Conservation (phyloP, 1,139 yeast species). For the Yamadazyma blattariae region DNA sequence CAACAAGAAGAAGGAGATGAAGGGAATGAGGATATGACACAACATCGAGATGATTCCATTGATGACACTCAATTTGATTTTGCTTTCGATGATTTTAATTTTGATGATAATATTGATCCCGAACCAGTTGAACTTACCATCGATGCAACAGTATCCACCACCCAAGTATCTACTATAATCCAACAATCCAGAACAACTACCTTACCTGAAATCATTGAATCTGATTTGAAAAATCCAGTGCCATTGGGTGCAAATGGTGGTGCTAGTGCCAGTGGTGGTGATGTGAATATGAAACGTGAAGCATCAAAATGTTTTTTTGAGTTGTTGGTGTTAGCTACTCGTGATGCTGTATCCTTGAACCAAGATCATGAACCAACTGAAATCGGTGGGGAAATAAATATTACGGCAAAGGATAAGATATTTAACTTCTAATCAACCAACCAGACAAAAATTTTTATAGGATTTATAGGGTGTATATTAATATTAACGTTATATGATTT, state of each 20-base stretch:
- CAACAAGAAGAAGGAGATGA: conserved; percentile 1
- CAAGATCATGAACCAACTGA: conserved; percentile 43
- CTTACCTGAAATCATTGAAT: conserved; percentile 39
- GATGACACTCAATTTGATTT: conserved; percentile 11
- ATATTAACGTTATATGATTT: conserved; percentile 4
- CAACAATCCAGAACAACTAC: no score
- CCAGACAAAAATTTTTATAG: not conserved
- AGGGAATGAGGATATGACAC: conserved; percentile 17
- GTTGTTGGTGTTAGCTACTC: conserved; percentile 75
- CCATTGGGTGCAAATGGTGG: conserved; percentile 38
- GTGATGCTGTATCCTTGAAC: conserved; percentile 61
- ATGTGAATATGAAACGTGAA: conserved; percentile 46
- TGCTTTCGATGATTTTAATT: conserved; percentile 24
- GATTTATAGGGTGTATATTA: conserved; percentile 17
- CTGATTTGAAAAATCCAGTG: conserved; percentile 23
- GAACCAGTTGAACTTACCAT: conserved; percentile 9
- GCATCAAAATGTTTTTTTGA: conserved; percentile 82
- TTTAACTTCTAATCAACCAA: conserved; percentile 31
- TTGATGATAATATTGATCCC: conserved; percentile 38
- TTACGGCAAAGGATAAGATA: conserved; percentile 51
- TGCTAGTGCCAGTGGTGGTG: conserved; percentile 17
- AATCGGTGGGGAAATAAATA: conserved; percentile 58
- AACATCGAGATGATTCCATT: conserved; percentile 5
- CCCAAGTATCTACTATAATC: no score
- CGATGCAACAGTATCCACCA: conserved; percentile 11